A percentile compares a stretch with the other conserved stretches of the same genome.
These are phyloP conservation scores for Xylaria flabelliformis DNA, from an alignment of 495 filamentous ascomycete species.

Conservation along the genomic window DNA sequence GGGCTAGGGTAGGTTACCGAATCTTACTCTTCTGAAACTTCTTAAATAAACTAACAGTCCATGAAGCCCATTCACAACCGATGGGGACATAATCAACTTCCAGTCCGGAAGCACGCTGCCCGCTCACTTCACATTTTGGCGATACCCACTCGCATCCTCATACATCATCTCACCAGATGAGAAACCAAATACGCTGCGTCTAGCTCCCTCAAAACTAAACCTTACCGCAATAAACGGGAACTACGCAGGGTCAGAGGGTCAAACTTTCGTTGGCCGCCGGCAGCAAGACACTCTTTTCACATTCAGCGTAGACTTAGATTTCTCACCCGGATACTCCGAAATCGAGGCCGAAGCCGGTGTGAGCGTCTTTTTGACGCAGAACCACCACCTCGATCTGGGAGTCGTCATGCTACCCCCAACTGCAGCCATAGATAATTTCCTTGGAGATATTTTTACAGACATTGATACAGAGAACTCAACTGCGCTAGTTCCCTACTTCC, in stretches of 20 bases:
- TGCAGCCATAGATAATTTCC: background rate
- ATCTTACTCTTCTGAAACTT: background rate
- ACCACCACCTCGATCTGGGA: constrained; percentile 60
- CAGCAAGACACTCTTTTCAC: constrained; percentile 60
- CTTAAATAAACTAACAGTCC: constrained; percentile 14
- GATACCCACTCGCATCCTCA: constrained; percentile 46
- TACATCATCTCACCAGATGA: constrained; percentile 51
- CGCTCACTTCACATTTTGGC: constrained; percentile 57
- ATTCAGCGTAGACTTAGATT: constrained; percentile 51
- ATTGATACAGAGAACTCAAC: constrained; percentile 27
- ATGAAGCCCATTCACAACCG: constrained; percentile 45
- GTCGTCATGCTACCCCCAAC: constrained; percentile 48
- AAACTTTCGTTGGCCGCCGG: constrained; percentile 54
- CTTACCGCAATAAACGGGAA: constrained; percentile 55
- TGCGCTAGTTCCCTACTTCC: constrained; percentile 42
- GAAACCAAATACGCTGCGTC: constrained; percentile 46
- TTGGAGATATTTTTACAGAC: too few species aligned
- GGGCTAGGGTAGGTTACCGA: constrained; percentile 43
- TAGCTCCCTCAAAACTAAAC: constrained; percentile 54
- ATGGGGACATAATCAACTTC: constrained; percentile 51
- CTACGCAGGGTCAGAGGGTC: constrained; percentile 50
- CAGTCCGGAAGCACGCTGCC: constrained; percentile 45
- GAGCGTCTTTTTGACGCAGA: constrained; percentile 58
- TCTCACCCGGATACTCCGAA: constrained; percentile 36
- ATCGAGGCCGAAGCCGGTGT: constrained; percentile 51